phyloP scores from a whole-genome alignment of 1,139 yeast species.

The Lodderomyces jiufengensis region DNA sequence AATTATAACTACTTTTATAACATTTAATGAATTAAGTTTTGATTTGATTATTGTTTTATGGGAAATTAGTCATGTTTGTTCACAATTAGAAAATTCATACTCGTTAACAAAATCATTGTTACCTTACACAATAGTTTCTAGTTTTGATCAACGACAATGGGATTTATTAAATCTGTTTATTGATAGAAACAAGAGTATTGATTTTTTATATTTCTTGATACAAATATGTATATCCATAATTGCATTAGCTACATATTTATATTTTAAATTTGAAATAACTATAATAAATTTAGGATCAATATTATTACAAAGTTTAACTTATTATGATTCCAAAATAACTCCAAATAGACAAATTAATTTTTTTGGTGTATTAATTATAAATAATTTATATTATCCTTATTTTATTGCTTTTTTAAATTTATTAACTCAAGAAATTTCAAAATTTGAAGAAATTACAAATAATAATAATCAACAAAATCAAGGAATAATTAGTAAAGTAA shows the following conservation, averaged over 20 bases:
- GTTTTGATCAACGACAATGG: slow-evolving; percentile 18
- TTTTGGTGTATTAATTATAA: slow-evolving; percentile 26
- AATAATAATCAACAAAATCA: slow-evolving; percentile 1
- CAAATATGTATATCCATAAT: slow-evolving; percentile 26
- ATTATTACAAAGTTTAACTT: slow-evolving; percentile 25
- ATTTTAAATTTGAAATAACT: slow-evolving; percentile 15
- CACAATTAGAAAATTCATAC: too few relatives aligned
- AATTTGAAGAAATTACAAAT: slow-evolving; percentile 9
- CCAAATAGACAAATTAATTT: slow-evolving; percentile 25
- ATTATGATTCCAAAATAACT: slow-evolving; percentile 28
- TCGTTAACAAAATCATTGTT: slow-evolving; percentile 14
- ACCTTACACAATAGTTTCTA: slow-evolving; percentile 18
- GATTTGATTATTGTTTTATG: slow-evolving; percentile 19
- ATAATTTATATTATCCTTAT: slow-evolving; percentile 27
- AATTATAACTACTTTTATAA: slow-evolving; percentile 32
- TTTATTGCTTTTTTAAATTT: slow-evolving; percentile 19
- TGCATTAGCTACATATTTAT: slow-evolving; percentile 16
- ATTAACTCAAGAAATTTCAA: slow-evolving; percentile 10
- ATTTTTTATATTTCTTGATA: slow-evolving; percentile 29
- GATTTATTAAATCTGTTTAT: slow-evolving; percentile 15
- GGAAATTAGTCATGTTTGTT: slow-evolving; percentile 14
- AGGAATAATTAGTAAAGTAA: neutral
- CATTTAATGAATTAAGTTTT: slow-evolving; percentile 26
- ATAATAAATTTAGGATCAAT: slow-evolving; percentile 21
- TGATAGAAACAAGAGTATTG: slow-evolving; percentile 22